A percentile compares a stretch with the other conserved stretches of the same genome.
phyloP scores from a whole-genome alignment of 2,329 filamentous ascomycete species.

The Neonectria ditissima region DNA sequence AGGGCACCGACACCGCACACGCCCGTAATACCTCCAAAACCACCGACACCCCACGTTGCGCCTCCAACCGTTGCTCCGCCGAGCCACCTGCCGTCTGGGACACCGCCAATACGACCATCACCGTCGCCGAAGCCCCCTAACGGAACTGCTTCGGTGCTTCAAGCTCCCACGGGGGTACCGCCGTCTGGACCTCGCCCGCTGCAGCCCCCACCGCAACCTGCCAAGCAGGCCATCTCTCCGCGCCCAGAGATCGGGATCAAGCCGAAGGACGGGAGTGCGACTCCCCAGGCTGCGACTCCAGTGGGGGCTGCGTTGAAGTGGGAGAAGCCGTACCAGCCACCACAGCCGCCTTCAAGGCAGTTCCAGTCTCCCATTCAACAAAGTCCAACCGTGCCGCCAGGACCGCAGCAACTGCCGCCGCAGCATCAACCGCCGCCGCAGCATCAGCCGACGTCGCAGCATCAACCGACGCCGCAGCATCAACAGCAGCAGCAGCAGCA shows the following conservation, averaged over 20 bases:
- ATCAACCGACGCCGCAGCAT: slow-evolving; percentile 22
- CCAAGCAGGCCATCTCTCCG: slow-evolving; percentile 49
- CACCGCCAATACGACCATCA: slow-evolving; percentile 46
- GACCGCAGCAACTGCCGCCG: slow-evolving; percentile 36
- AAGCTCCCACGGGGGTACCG: slow-evolving; percentile 50
- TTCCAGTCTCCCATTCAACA: slow-evolving; percentile 41
- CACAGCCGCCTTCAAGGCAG: slow-evolving; percentile 44
- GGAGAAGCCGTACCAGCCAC: slow-evolving; percentile 57
- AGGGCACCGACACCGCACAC: slow-evolving; percentile 48
- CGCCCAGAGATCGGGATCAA: slow-evolving; percentile 50
- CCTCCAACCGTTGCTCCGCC: slow-evolving; percentile 46
- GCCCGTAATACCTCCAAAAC: slow-evolving; percentile 53
- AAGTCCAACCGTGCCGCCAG: slow-evolving; percentile 35
- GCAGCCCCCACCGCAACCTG: slow-evolving; percentile 48
- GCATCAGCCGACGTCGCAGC: slow-evolving; percentile 29
- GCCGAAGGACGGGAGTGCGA: slow-evolving; percentile 43
- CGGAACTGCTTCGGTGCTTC: slow-evolving; percentile 50
- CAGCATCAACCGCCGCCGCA: slow-evolving; percentile 28
- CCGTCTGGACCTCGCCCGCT: slow-evolving; percentile 48
- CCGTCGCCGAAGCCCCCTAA: slow-evolving; percentile 48
- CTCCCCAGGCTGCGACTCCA: slow-evolving; percentile 40
- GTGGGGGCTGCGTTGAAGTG: slow-evolving; percentile 51
- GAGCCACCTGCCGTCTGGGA: slow-evolving; percentile 44
- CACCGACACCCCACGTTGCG: slow-evolving; percentile 36
- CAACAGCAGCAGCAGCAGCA: slow-evolving; percentile 29